Evolutionary conservation across 2,329 filamentous ascomycete genomes (phyloP), one percentile per base, ranked within the genome.

Genomic region (Fusarium nelsonii): DNA sequence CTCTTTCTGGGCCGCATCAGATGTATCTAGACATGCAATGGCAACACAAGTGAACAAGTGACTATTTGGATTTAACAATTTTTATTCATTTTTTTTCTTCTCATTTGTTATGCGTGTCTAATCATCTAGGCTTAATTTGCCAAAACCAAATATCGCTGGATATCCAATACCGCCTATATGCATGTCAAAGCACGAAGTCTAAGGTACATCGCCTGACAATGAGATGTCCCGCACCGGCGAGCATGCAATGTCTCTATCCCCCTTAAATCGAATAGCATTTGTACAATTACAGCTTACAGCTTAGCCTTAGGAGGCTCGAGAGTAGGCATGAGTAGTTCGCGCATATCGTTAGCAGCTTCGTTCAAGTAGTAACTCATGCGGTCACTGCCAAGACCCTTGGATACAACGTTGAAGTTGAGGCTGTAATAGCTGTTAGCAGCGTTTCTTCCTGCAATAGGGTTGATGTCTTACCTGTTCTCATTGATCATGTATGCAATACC

Each of bases 401-500:
- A 96, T 70, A 97, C 94, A 72, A 99, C 90, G 83, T 99, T 99
- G 85, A 99, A 98, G 87, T 98, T 96, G 69, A 99, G 87, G 80
- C 93, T 97, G 75, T 67, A 64, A 56, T 20, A 14, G n/a, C 28
- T 36, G 32, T 75, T 58, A 73, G 65, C 36, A 28, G 10, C n/a
- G 6, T 44, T 14, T 20, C 18, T 32, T 26, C 12, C 18, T 40
- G 45, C 40, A 16, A 32, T 26, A n/a, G 23, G 20, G 14, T 32
- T 28, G 20, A 7, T 40, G 33, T 43, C 76, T 80, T 78, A 93
- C 91, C 89, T 94, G 81, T 97, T 97, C 86, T 98, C 95, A 79
- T 99, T 99, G 80, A 99, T 98, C 96, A 99, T 99, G 80, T 99
- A 99, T 39, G 96, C 96, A 77, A 99, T 97, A 70, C 96, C 96